Base-by-base conservation (phyloP, 768 basidiomycete species). In the Amanita pseudoporphyria region DNA sequence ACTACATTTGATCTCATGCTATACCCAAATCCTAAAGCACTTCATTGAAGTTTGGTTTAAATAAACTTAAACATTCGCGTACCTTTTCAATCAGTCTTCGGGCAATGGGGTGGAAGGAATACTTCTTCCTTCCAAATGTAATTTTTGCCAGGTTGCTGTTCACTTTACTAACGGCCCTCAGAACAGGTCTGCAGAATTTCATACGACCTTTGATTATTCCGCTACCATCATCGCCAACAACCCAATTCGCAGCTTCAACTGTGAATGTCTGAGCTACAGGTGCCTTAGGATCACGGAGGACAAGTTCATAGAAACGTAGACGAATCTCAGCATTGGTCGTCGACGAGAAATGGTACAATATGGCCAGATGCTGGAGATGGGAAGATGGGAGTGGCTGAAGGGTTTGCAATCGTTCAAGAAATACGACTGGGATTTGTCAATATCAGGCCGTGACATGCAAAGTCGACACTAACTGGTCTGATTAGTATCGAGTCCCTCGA, bases 131-230 rank as follows among this genome's bases (percentile, higher is more conserved):
- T 32, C 57, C 59, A 62, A 79, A 90, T 26, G 66, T 70, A 28
- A 65, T 56, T 40, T 71, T 60, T 2, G 87, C 84, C 24, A 87
- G 63, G 31, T 58, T 57, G 41, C 61, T 58, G 57, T 89, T 69
- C 18, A 81, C 81, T 51, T 71, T 71, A 26, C 60, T 64, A 16
- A 80, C 73, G 0, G 68, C 76, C 31, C 77, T 65, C 59, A 89
- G 80, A 5, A 78, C 65, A 0, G 84, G 82, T 41, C 87, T 65
- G 63, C 87, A 89, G 67, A 88, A 88, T 61, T 90, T 89, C 87
- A 89, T 89, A 30, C 87, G 71, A 9, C 87, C 87, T 57, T 86
- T 84, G 49, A 90, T 67, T 22, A 77, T 65, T 1, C 76, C 80
- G 21, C 72, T 73, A 21, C 70, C 79, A 55, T 81, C 81, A 36